Evolutionary conservation across 148 eudicot species (phyloP).

Genomic region (Dianthus caryophyllus): DNA sequence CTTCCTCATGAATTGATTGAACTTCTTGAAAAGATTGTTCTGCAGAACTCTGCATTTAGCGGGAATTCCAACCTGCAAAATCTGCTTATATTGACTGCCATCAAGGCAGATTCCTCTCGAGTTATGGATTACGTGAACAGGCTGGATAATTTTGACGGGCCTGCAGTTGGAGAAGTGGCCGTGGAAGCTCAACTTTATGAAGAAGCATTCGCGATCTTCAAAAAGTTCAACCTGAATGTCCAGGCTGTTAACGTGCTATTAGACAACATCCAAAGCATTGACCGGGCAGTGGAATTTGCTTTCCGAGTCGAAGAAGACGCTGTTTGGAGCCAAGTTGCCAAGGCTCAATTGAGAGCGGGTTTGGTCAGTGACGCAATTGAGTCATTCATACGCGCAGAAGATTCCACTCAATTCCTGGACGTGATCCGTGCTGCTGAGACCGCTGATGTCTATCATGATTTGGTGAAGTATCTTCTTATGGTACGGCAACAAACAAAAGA

Average conservation of each 20-base stretch:
- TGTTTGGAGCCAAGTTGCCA: constrained; percentile 98
- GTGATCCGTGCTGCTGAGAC: constrained; percentile 82
- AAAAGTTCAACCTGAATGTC: constrained; percentile 90
- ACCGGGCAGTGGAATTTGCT: constrained; percentile 95
- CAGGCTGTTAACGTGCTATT: constrained; percentile 82
- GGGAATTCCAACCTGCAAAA: constrained; percentile 91
- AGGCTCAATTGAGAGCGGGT: constrained; percentile 82
- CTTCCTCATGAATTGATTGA: constrained; percentile 95
- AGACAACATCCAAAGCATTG: constrained; percentile 68
- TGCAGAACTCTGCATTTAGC: constrained; percentile 95
- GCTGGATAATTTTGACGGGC: constrained; percentile 97
- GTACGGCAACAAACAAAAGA: constrained; percentile 88
- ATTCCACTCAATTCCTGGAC: constrained; percentile 82
- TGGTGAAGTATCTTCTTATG: constrained; percentile 88
- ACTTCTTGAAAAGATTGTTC: constrained; percentile 94
- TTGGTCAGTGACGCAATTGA: constrained; percentile 92
- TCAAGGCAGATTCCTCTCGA: constrained; percentile 87
- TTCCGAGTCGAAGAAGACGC: constrained; percentile 98
- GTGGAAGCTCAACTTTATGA: constrained; percentile 91
- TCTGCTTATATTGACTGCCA: constrained; percentile 90
- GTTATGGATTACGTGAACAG: constrained; percentile 94
- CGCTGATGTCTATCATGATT: constrained; percentile 77
- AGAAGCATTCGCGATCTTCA: constrained; percentile 95
- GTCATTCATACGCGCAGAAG: constrained; percentile 92
- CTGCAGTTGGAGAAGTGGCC: constrained; percentile 98